These are phyloP conservation scores for Triglochin maritima DNA, from an alignment of 106 monocot genomes.

Conservation along the genomic window DNA sequence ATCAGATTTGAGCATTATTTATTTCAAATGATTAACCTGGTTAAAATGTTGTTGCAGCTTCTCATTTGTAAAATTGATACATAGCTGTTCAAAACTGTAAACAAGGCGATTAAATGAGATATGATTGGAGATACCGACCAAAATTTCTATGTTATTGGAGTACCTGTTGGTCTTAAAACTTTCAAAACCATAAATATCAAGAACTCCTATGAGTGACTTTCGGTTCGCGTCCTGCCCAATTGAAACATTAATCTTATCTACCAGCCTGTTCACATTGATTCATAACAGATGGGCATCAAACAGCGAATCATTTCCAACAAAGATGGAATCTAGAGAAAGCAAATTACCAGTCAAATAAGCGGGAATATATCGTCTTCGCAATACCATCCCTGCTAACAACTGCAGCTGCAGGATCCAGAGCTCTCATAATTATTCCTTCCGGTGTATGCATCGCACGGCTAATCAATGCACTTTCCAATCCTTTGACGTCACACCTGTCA, in stretches of 20 bases:
- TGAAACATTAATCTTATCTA: slow-evolving; percentile 9
- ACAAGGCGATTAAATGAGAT: background rate
- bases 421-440: slow-evolving; percentile 73
- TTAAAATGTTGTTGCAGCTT: slow-evolving; percentile 19
- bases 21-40: slow-evolving; percentile 8
- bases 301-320: background rate
- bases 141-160: background rate
- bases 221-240: slow-evolving; percentile 10
- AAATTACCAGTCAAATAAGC: slow-evolving; percentile 85
- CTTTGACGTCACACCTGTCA: slow-evolving; percentile 69
- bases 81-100: slow-evolving; percentile 19
- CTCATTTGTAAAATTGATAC: slow-evolving; percentile 21
- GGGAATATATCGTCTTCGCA: slow-evolving; percentile 83
- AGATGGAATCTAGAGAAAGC: background rate
- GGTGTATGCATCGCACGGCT: slow-evolving; percentile 79
- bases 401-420: slow-evolving; percentile 75
- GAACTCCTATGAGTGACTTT: slow-evolving; percentile 14
- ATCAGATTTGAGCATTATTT: background rate
- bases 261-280: slow-evolving; percentile 1
- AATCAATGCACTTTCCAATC: slow-evolving; percentile 66
- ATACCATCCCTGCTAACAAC: slow-evolving; percentile 79
- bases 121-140: background rate
- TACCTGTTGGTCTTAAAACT: slow-evolving; percentile 13
- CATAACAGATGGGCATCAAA: slow-evolving; percentile 1
- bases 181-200: slow-evolving; percentile 23